These are phyloP conservation scores for Penicillium verrucosum DNA, from an alignment of 2,329 filamentous ascomycete species.

Conservation along the genomic window DNA sequence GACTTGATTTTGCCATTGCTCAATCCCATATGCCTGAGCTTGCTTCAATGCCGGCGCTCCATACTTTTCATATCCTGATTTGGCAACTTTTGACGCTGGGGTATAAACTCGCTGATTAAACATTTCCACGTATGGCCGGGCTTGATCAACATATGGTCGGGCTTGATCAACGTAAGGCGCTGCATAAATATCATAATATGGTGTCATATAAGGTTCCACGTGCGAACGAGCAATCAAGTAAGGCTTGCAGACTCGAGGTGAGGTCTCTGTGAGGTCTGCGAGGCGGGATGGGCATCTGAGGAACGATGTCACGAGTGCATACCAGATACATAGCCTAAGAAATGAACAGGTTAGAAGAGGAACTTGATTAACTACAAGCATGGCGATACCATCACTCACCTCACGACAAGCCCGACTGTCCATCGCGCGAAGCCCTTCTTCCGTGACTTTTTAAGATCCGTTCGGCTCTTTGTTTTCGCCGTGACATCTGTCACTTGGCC, in stretches of 20 bases:
- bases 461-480: constrained; percentile 15
- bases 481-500: constrained; percentile 23
- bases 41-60: constrained; percentile 70
- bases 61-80: constrained; percentile 62
- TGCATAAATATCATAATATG: constrained; percentile 82
- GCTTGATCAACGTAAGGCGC: constrained; percentile 75
- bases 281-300: constrained; percentile 76
- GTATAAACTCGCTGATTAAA: constrained; percentile 61
- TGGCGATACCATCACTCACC: constrained; percentile 27
- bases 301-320: constrained; percentile 72
- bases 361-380: constrained; percentile 1
- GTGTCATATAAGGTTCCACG: constrained; percentile 71
- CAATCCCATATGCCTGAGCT: constrained; percentile 61
- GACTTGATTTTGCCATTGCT: constrained; percentile 75
- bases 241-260: constrained; percentile 76
- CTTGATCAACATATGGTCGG: constrained; percentile 70
- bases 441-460: constrained; percentile 13
- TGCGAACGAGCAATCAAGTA: constrained; percentile 67
- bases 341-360: constrained; percentile 8
- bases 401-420: constrained; percentile 35
- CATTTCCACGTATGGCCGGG: constrained; percentile 66
- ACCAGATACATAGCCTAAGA: constrained; percentile 76
- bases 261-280: constrained; percentile 64
- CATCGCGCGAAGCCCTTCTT: constrained; percentile 29
- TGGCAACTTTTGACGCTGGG: constrained; percentile 65